Conservation (phyloP, 169 alveolate species). For the Plasmodium malariae region DNA sequence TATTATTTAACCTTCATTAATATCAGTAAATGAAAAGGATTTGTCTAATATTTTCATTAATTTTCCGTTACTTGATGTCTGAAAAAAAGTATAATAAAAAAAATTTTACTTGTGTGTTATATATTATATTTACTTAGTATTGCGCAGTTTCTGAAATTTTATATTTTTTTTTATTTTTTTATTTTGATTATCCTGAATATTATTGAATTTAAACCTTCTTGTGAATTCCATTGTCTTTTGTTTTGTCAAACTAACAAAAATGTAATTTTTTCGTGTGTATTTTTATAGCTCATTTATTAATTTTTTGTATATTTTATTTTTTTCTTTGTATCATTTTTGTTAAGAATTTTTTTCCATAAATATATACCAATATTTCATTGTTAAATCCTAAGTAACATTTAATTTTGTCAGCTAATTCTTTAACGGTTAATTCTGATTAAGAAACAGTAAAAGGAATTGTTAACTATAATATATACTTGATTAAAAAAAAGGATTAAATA, state of each 20-base stretch:
- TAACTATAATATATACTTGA: background rate
- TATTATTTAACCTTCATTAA: conserved; percentile 40
- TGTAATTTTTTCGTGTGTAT: background rate
- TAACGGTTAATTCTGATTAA: conserved; percentile 58
- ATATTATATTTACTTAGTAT: background rate
- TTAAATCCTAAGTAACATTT: conserved; percentile 45
- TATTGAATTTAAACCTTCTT: conserved; percentile 58
- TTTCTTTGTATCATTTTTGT: background rate
- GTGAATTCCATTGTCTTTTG: conserved; percentile 70
- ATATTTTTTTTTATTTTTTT: background rate
- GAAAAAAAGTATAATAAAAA: conserved; percentile 19
- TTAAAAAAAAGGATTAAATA: background rate
- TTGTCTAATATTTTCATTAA: conserved; percentile 45
- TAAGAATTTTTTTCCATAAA: background rate
- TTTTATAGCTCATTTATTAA: background rate
- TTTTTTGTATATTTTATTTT: conserved; percentile 7
- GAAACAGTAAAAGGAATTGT: background rate
- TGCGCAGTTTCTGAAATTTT: too few relatives aligned
- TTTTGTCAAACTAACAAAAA: conserved; percentile 45
- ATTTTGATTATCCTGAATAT: background rate
- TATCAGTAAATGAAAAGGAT: conserved; percentile 57
- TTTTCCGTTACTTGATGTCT: conserved; percentile 63
- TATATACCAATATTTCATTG: conserved; percentile 58
- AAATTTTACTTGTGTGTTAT: background rate
- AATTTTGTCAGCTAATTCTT: conserved; percentile 59